Percentiles rank a stretch among this genome's conserved stretches.
Conservation (phyloP, 2,329 filamentous ascomycete species). For the Furcasterigmium sp. region DNA sequence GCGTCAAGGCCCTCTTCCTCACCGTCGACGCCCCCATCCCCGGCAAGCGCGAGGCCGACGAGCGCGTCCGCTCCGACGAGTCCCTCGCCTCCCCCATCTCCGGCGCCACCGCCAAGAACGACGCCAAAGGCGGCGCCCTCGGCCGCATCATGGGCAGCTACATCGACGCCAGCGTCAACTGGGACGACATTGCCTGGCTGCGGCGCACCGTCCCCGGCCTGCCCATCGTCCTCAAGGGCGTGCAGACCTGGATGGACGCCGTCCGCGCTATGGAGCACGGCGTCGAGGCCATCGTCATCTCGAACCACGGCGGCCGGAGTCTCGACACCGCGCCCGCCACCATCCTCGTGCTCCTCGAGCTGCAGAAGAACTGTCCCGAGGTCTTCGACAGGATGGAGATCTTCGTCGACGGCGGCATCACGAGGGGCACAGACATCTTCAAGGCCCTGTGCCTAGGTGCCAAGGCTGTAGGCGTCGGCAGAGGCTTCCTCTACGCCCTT, state of each 20-base stretch:
- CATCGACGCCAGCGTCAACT: constrained; percentile 51
- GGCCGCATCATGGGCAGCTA: constrained; percentile 50
- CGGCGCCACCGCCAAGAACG: constrained; percentile 42
- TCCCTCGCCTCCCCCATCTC: constrained; percentile 42
- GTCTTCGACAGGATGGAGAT: constrained; percentile 57
- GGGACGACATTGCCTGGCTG: constrained; percentile 63
- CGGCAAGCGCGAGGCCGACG: constrained; percentile 47
- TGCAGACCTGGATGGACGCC: constrained; percentile 64
- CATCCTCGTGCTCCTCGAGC: constrained; percentile 56
- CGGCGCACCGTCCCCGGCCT: constrained; percentile 49
- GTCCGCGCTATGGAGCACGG: constrained; percentile 52
- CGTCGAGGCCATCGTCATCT: constrained; percentile 62
- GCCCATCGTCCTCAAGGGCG: constrained; percentile 61
- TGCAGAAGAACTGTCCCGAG: constrained; percentile 55
- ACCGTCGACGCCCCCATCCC: constrained; percentile 54
- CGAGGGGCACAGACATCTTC: constrained; percentile 61
- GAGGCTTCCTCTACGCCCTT: constrained; percentile 54
- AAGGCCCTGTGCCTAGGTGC: constrained; percentile 63
- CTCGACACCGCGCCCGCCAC: constrained; percentile 46
- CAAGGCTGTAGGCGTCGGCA: constrained; percentile 56
- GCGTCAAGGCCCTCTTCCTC: constrained; percentile 49
- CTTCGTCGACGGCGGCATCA: constrained; percentile 59
- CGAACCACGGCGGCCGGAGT: constrained; percentile 64
- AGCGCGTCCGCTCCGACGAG: constrained; percentile 42
- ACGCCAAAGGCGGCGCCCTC: constrained; percentile 48